These are phyloP conservation scores for Xanthoconium stramineum DNA, from an alignment of 768 basidiomycete species.

Conservation along the genomic window DNA sequence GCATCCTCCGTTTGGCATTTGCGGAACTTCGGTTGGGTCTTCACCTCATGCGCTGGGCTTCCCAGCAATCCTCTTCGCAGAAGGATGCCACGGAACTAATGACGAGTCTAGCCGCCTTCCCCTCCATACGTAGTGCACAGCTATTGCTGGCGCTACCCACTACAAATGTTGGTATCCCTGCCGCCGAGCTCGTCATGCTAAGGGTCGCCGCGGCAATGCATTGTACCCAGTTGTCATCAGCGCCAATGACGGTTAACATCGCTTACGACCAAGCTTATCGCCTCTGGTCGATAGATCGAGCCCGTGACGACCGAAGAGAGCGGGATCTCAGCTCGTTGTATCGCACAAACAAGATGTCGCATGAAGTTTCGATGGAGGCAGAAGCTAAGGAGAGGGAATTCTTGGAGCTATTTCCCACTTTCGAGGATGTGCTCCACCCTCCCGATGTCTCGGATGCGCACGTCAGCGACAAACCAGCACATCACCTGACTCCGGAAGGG, in stretches of 20 bases:
- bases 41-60: slow-evolving; percentile 42
- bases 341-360: slow-evolving; percentile 52
- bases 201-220: slow-evolving; percentile 39
- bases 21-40: slow-evolving; percentile 71
- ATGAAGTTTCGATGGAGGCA: slow-evolving; percentile 59
- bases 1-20: slow-evolving; percentile 64
- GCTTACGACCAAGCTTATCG: slow-evolving; percentile 68
- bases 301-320: slow-evolving; percentile 61
- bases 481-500: slow-evolving; percentile 28
- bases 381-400: slow-evolving; percentile 86
- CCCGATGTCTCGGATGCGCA: background rate
- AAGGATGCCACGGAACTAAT: slow-evolving; percentile 23
- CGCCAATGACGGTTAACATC: slow-evolving; percentile 35
- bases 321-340: slow-evolving; percentile 74
- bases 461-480: slow-evolving; percentile 9
- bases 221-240: slow-evolving; percentile 18
- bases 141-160: slow-evolving; percentile 30
- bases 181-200: slow-evolving; percentile 38
- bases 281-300: slow-evolving; percentile 83
- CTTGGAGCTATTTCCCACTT: slow-evolving; percentile 79
- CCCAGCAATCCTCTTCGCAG: slow-evolving; percentile 15
- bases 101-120: slow-evolving; percentile 49
- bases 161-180: slow-evolving; percentile 10
- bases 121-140: slow-evolving; percentile 45
- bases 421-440: slow-evolving; percentile 53